Evolutionary conservation across 495 filamentous ascomycete species (phyloP), one percentile per base, ranked within the genome.

Genomic region (Niebla homalea): DNA sequence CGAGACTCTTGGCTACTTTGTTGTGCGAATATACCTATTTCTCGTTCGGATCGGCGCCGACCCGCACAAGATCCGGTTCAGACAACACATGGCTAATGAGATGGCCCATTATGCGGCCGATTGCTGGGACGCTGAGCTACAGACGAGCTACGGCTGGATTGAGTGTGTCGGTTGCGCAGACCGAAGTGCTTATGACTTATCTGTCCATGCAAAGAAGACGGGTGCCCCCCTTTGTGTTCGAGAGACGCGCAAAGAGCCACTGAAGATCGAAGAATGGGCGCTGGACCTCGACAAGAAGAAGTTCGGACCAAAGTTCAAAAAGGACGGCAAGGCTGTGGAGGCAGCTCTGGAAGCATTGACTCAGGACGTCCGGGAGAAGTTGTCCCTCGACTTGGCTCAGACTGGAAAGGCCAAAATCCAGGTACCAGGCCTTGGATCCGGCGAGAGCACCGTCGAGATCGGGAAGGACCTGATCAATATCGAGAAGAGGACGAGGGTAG

Each of bases 141-240:
- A 77, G 44, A 88, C 82, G 32, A 85, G 80, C 58, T 79, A 83
- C 60, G 85, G 85, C 64, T 90, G 85, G 85, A 82, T 89, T 45
- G 85, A 90, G 69, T 89, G 85, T 61, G 84, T 89, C 46, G 85
- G 85, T 53, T 89, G 85, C 63, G 85, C 85, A 44, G 85, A 90
- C 63, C 73, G 85, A 49, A 87, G 82, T 57, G 85, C 84, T 18
- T 89, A 85, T 59, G 85, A 90, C 62, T 60, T 90, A 60, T 76
- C 78, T 5, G 84, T 88, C 8, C 85, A 89, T 65, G 74, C 80
- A 67, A 84, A 87, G 66, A 81, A 80, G 68, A 90, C 85, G n/a
- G 83, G 81, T 47, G 75, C 75, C n/a, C 77, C 81, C 11, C 71
- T 90, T 10, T 69, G 83, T 35, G 85, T 88, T 26, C 71, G 84